phyloP scores from a whole-genome alignment of 768 basidiomycete genomes.

The Clavaria fumosa region DNA sequence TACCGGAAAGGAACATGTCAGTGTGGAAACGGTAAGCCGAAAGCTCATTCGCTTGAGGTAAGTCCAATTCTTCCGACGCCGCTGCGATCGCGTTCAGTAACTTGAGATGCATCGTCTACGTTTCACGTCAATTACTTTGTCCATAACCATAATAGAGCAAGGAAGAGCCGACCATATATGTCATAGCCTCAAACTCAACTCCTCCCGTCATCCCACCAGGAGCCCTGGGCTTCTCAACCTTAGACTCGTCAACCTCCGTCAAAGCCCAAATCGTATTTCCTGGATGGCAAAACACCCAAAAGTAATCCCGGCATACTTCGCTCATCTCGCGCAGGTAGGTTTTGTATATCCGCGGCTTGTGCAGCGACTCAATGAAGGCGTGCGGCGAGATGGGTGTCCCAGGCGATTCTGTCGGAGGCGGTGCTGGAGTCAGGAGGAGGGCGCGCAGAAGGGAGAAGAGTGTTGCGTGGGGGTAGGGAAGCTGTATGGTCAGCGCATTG shows the following conservation, averaged over 20 bases:
- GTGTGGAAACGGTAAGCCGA: conserved; percentile 73
- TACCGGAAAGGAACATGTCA: conserved; percentile 80
- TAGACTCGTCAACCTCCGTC: conserved; percentile 64
- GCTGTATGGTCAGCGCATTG: conserved; percentile 36
- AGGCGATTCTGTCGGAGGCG: conserved; percentile 47
- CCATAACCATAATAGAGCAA: conserved; percentile 1
- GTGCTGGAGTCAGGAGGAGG: conserved; percentile 58
- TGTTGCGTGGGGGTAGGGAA: conserved; percentile 60
- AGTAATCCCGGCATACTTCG: conserved; percentile 86
- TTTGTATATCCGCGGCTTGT: conserved; percentile 61
- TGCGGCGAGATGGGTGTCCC: conserved; percentile 52
- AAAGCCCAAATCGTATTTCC: conserved; percentile 86
- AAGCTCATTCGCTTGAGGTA: conserved; percentile 52
- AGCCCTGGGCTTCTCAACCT: conserved; percentile 81
- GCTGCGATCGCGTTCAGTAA: conserved; percentile 70
- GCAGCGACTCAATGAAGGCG: conserved; percentile 63
- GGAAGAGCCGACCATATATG: conserved; percentile 63
- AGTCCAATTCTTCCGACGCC: conserved; percentile 44
- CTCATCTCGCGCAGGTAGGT: conserved; percentile 70
- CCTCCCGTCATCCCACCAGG: conserved; percentile 98
- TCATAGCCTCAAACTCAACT: conserved; percentile 95
- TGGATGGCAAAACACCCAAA: conserved; percentile 95
- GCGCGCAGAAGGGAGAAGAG: conserved; percentile 62
- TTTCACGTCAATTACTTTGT: neutral
- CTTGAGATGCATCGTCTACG: conserved; percentile 74